Percentiles rank a stretch among this genome's conserved stretches.
Conservation (phyloP, 177 flowering plant species). For the Vitis hybrid region DNA sequence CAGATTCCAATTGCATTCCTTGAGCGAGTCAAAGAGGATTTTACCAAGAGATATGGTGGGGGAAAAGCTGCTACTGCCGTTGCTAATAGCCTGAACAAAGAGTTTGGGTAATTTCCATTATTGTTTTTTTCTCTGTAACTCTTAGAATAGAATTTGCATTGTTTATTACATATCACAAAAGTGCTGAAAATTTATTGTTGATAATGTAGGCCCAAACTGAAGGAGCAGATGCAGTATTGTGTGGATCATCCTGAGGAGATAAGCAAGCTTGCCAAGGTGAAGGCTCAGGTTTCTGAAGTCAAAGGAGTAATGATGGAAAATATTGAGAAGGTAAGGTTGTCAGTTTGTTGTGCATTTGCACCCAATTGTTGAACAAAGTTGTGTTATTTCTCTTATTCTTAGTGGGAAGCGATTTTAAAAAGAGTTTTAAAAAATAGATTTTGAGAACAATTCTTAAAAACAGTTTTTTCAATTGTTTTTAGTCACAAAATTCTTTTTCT, state of each 20-base stretch:
- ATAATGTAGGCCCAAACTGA: slow-evolving; percentile 51
- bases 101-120: slow-evolving; percentile 55
- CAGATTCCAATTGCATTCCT: slow-evolving; percentile 77
- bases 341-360: neutral
- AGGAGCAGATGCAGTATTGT: slow-evolving; percentile 79
- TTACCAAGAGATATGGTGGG: slow-evolving; percentile 75
- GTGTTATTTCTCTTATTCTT: neutral
- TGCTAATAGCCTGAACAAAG: slow-evolving; percentile 72
- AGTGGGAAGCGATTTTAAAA: no score
- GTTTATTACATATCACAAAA: neutral
- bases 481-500: no score
- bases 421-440: no score
- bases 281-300: slow-evolving; percentile 76
- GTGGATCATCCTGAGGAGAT: slow-evolving; percentile 75
- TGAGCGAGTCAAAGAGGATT: slow-evolving; percentile 77
- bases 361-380: neutral
- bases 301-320: slow-evolving; percentile 81
- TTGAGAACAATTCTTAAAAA: no score
- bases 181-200: neutral
- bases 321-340: slow-evolving; percentile 56
- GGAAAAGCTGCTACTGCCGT: slow-evolving; percentile 78
- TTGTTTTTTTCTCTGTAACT: neutral
- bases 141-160: neutral
- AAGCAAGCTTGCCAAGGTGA: slow-evolving; percentile 70
- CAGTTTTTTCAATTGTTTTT: no score